These are phyloP conservation scores for Rhizopogon rudus DNA, from an alignment of 768 basidiomycete species.

Conservation along the genomic window DNA sequence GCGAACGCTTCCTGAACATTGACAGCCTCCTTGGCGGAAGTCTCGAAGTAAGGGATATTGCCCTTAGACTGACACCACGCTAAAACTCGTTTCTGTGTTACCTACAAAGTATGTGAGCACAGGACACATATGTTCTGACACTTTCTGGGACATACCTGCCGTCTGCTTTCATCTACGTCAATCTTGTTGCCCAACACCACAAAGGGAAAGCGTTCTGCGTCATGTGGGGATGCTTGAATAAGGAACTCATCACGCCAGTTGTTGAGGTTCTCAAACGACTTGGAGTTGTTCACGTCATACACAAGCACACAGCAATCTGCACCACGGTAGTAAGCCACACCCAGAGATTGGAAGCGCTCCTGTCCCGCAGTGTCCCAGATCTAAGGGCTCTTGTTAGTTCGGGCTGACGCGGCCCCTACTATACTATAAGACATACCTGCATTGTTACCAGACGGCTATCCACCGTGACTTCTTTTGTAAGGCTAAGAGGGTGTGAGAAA, in stretches of 20 bases:
- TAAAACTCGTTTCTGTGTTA: conserved; percentile 99
- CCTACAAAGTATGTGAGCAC: conserved; percentile 41
- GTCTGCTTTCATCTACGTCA: conserved; percentile 97
- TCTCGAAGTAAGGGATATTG: conserved; percentile 99
- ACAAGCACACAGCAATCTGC: conserved; percentile 99
- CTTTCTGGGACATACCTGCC: conserved; percentile 59
- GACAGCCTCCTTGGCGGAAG: conserved; percentile 99
- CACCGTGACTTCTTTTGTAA: conserved; percentile 98
- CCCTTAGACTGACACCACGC: conserved; percentile 99
- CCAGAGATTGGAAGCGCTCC: conserved; percentile 98
- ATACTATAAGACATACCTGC: conserved; percentile 59
- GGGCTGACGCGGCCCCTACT: conserved; percentile 3
- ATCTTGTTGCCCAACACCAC: conserved; percentile 99
- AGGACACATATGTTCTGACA: not conserved
- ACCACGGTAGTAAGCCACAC: conserved; percentile 98
- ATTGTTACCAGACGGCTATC: conserved; percentile 98
- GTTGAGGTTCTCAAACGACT: conserved; percentile 98
- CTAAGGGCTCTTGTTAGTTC: conserved; percentile 34
- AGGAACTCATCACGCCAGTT: conserved; percentile 99
- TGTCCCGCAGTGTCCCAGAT: conserved; percentile 99
- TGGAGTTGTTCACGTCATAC: conserved; percentile 97
- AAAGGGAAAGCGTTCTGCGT: conserved; percentile 99
- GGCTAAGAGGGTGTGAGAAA: conserved; percentile 39
- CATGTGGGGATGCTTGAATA: conserved; percentile 97
- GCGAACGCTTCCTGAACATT: conserved; percentile 99